Percentiles rank a stretch among this genome's conserved stretches.
These are phyloP conservation scores for Aspergillus fumigatiaffinis DNA, from an alignment of 2,329 filamentous ascomycete species.

Conservation along the genomic window DNA sequence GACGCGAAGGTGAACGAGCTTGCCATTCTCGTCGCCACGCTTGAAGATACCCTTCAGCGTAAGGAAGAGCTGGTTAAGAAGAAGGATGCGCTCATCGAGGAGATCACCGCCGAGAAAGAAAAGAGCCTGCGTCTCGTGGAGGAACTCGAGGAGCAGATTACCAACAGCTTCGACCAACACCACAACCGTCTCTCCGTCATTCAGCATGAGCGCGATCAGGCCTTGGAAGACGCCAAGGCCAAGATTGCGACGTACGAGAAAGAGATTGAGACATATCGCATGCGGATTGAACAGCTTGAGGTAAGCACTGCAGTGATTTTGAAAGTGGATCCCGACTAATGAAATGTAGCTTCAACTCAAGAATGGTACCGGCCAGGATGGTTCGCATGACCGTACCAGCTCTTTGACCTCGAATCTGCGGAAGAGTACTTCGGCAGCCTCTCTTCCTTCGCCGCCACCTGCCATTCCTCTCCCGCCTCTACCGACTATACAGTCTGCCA, in stretches of 20 bases:
- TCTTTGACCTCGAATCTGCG: constrained; percentile 67
- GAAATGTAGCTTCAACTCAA: constrained; percentile 38
- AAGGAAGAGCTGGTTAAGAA: constrained; percentile 45
- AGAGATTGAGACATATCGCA: constrained; percentile 58
- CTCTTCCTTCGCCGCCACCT: constrained; percentile 87
- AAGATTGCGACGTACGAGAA: constrained; percentile 60
- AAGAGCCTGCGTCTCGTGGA: constrained; percentile 91
- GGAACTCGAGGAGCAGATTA: constrained; percentile 94
- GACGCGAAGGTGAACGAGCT: constrained; percentile 57
- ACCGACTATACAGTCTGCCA: constrained; percentile 56
- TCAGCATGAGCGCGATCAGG: constrained; percentile 67
- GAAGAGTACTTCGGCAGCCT: constrained; percentile 78
- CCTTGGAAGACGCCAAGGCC: constrained; percentile 73
- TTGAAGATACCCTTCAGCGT: constrained; percentile 43
- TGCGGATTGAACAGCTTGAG: constrained; percentile 67
- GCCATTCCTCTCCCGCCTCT: constrained; percentile 94
- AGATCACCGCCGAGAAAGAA: constrained; percentile 65
- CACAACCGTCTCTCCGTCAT: constrained; percentile 85
- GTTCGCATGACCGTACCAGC: constrained; percentile 52
- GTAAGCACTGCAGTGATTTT: constrained; percentile 46
- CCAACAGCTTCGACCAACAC: constrained; percentile 90
- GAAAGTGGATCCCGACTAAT: constrained; percentile 15
- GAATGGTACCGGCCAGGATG: constrained; percentile 32
- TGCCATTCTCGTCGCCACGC: constrained; percentile 43
- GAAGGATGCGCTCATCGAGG: constrained; percentile 45